These are phyloP conservation scores for Selaginella moellendorffii DNA, from an alignment of 75 land plant genomes.

Conservation along the genomic window DNA sequence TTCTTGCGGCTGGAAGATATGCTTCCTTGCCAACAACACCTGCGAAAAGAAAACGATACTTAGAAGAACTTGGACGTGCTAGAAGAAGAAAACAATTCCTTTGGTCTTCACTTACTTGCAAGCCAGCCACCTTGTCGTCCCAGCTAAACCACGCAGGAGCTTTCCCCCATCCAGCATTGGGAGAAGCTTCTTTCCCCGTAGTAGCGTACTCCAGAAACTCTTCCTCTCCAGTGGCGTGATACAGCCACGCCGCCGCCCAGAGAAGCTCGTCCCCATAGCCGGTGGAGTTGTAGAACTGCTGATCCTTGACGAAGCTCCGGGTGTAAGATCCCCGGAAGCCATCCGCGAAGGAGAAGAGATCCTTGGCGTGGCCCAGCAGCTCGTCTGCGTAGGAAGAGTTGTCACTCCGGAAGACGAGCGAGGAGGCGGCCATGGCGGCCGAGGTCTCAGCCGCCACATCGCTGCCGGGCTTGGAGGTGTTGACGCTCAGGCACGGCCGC, in stretches of 20 bases:
- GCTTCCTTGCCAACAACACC: slow-evolving; percentile 58
- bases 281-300: slow-evolving; percentile 75
- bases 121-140: slow-evolving; percentile 88
- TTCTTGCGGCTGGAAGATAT: slow-evolving; percentile 29
- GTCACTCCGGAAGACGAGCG: slow-evolving; percentile 59
- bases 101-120: too few species aligned
- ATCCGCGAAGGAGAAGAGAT: slow-evolving; percentile 74
- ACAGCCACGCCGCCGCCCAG: slow-evolving; percentile 94
- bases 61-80: too few species aligned
- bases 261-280: slow-evolving; percentile 85
- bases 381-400: slow-evolving; percentile 44
- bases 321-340: slow-evolving; percentile 43
- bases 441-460: slow-evolving; percentile 88
- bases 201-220: slow-evolving; percentile 56
- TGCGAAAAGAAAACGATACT: slow-evolving; percentile 16
- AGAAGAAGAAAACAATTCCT: too few species aligned
- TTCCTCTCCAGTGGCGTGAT: slow-evolving; percentile 67
- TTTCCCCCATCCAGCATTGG: slow-evolving; percentile 60
- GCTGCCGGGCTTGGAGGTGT: slow-evolving; percentile 46
- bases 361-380: slow-evolving; percentile 60
- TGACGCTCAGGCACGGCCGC: slow-evolving; percentile 57
- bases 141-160: slow-evolving; percentile 96
- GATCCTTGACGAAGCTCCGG: slow-evolving; percentile 40
- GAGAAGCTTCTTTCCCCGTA: slow-evolving; percentile 34
- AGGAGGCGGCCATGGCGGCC: slow-evolving; percentile 86